These are phyloP conservation scores for Graphilbum ipis-grandicollis DNA, from an alignment of 2,329 filamentous ascomycete species.

Conservation along the genomic window DNA sequence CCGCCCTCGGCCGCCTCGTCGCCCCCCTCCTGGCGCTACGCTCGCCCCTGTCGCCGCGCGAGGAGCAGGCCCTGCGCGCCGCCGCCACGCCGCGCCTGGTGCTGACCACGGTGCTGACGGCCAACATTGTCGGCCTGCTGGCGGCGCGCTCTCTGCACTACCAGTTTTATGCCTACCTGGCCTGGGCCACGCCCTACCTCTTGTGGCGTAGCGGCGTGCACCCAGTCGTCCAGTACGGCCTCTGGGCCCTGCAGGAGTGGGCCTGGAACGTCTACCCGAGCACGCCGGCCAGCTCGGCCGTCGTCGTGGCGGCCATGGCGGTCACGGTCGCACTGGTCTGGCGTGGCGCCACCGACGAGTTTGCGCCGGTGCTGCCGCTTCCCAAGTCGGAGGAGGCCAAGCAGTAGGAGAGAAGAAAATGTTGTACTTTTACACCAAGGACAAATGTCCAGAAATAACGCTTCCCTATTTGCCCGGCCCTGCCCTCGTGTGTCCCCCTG, in stretches of 20 bases:
- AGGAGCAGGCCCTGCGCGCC: conserved; percentile 40
- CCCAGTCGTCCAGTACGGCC: conserved; percentile 44
- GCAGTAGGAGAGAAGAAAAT: conserved; percentile 5
- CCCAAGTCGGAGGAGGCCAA: conserved; percentile 7
- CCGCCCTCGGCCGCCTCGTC: conserved; percentile 31
- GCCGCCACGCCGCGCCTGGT: conserved; percentile 55
- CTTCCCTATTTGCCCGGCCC: too few species aligned
- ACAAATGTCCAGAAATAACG: too few species aligned
- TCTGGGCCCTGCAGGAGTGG: conserved; percentile 75
- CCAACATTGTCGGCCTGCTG: conserved; percentile 63
- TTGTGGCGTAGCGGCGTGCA: conserved; percentile 63
- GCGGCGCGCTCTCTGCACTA: conserved; percentile 84
- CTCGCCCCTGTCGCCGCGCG: conserved; percentile 18
- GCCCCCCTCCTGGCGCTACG: conserved; percentile 12
- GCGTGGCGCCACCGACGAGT: conserved; percentile 32
- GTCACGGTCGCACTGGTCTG: conserved; percentile 47
- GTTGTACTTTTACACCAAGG: too few species aligned
- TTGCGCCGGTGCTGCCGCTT: conserved; percentile 10
- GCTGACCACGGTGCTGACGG: conserved; percentile 58
- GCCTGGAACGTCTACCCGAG: conserved; percentile 94
- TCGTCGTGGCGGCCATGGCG: conserved; percentile 55
- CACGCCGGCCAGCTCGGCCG: conserved; percentile 32
- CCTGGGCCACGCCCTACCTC: conserved; percentile 76
- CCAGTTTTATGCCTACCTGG: conserved; percentile 86
- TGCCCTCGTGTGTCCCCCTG: too few species aligned